phyloP scores from a whole-genome alignment of 805 yeast genomes.

The Ogataea parapolymorpha region DNA sequence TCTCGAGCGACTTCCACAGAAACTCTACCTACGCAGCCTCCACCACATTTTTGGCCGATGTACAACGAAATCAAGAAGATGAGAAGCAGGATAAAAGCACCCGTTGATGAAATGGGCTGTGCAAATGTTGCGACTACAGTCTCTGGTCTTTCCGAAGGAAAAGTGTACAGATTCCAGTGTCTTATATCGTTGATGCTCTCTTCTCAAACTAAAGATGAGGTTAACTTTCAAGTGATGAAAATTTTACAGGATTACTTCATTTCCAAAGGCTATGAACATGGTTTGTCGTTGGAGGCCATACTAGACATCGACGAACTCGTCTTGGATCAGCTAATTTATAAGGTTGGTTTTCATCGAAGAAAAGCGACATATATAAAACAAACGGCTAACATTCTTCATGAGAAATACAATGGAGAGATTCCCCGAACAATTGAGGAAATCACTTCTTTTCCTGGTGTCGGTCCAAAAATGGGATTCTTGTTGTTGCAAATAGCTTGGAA shows the following conservation, averaged over 20 bases:
- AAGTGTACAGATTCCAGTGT: slow-evolving; percentile 62
- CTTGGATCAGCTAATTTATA: slow-evolving; percentile 62
- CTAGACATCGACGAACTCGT: slow-evolving; percentile 47
- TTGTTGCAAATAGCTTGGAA: slow-evolving; percentile 82
- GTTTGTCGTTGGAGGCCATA: slow-evolving; percentile 57
- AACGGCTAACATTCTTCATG: slow-evolving; percentile 51
- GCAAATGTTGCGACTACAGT: slow-evolving; percentile 52
- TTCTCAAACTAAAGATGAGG: slow-evolving; percentile 89
- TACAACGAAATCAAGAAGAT: slow-evolving; percentile 61
- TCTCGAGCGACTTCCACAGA: not conserved
- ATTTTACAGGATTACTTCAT: slow-evolving; percentile 49
- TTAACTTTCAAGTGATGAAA: slow-evolving; percentile 69
- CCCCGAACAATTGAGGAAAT: slow-evolving; percentile 70
- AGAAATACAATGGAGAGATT: slow-evolving; percentile 58
- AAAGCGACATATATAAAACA: slow-evolving; percentile 69
- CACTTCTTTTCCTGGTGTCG: slow-evolving; percentile 80
- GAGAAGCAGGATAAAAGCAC: slow-evolving; percentile 67
- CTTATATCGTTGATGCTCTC: slow-evolving; percentile 81
- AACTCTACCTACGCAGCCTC: slow-evolving; percentile 20
- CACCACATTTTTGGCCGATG: slow-evolving; percentile 46
- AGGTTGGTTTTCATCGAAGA: slow-evolving; percentile 84
- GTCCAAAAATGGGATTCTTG: slow-evolving; percentile 91
- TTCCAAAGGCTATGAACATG: slow-evolving; percentile 41
- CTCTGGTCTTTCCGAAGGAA: slow-evolving; percentile 36
- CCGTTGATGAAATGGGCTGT: slow-evolving; percentile 90